Evolutionary conservation across 805 yeast genomes (phyloP), one percentile per base, ranked within the genome.

Genomic region (Sungouiella thailandica): DNA sequence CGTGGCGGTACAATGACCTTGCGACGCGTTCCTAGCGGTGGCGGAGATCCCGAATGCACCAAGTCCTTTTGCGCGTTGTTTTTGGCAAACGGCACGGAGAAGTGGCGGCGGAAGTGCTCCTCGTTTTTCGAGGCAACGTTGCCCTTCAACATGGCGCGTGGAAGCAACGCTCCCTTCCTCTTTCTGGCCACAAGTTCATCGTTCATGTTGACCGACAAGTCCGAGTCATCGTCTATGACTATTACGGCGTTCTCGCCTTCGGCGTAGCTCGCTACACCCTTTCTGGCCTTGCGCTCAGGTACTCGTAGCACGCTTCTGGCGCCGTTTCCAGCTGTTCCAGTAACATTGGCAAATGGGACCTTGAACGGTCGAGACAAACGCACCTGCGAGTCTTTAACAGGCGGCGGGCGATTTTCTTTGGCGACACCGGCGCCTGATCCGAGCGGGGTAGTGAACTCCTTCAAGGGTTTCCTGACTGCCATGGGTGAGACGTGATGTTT

Each of bases 21-120:
- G 24, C 82, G 74, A 41, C 82, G 75, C 37, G 88, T 87, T 0
- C 98, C 98, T 39, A 90, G 65, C 0, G 95, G 84, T 0, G 94
- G 85, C 0, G 95, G 89, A 1, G 88, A 72, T 31, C 68, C 58
- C 31, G 45, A 50, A 38, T 28, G 41, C 17, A 49, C 44, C 31
- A 54, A 52, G 28, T 62, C 58, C 23, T 57, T 59, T 32, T 59
- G 58, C 17, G 52, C 53, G 24, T 49, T 55, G 15, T 40, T 45
- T 23, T 65, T 65, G 16, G 66, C 68, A 35, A 82, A 64, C 1
- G 94, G 94, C 4, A 80, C 78, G 1, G 64, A 58, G 55, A 83
- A 83, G n/a, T 72, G 65, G 38, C 69, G 58, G n/a, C 50, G 41
- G 25, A 56, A 54, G 29, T 58, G 69, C 9, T 40, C 46, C 31